Base-by-base conservation (phyloP, 371 early-diverging fungal genomes). In the Amoeboaphelidium protococcarum region DNA sequence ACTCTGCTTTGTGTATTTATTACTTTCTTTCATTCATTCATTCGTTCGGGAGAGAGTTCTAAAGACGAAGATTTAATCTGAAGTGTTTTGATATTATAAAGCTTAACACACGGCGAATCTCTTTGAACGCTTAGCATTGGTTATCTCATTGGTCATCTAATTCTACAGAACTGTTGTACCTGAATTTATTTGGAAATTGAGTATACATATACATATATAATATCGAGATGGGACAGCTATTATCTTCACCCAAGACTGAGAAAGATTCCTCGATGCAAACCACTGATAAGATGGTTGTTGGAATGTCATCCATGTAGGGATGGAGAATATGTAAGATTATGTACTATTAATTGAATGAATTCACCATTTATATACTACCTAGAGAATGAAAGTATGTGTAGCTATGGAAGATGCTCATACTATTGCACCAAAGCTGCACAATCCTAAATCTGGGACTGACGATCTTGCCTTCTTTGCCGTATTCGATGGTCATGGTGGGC, bases 401-500 rank as follows among this genome's bases (percentile, higher is more conserved):
- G 37, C 37, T 10, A 31, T 31, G 37, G 37, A 31, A 31, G 37
- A 31, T 31, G 37, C 37, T 16, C 37, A 31, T 31, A 16, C 16
- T 31, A 10, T 6, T 31, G 16, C 16, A 16, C 37, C 16, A 16
- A 31, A 31, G 10, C 37, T 31, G 37, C 37, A 6, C 10, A 6
- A 31, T 31, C 10, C 10, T 31, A 16, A 31, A 16, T 6, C 10
- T 10, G 16, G 10, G 6, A 16, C 6, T 10, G 37, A 31, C 6
- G 37, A 31, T 31, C 16, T 6, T 31, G 37, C 78, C 16, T 88
- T 88, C 67, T 94, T 87, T 68, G 86, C 76, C n/a, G 90, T 90
- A 2, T 89, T 75, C 59, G 95, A 94, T 61, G 95, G 95, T 1
- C 95, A 94, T 57, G 95, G 91, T 56, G 95, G 87, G 2, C 52